Base-by-base conservation (phyloP, 2,329 filamentous ascomycete genomes). In the Aspergillus sojae region DNA sequence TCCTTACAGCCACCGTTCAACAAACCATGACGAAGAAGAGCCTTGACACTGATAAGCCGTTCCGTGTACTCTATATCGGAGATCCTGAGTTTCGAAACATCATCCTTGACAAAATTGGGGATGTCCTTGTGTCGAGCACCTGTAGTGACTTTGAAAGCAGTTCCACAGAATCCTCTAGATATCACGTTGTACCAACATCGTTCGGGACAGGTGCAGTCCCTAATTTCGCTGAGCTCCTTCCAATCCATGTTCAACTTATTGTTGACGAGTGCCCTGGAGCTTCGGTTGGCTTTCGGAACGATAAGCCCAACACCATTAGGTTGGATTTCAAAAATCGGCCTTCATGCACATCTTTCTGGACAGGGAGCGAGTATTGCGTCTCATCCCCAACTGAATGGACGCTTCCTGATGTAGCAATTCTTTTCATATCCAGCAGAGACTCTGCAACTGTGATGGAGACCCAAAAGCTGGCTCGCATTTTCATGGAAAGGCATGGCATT, bases 151-250 rank as follows among this genome's bases (percentile, higher is more conserved):
- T 72, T 11, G 74, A 73, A 58, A 71, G 69, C 41, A 76, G 74
- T 66, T 78, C 74, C 23, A 69, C 74, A 23, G 77, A 80, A 58
- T 78, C 80, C 19, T 80, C 80, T 41, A 77, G 79, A 50, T 83
- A 81, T 65, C 81, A 82, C 69, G 78, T 83, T 61, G 78, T 83
- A 41, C 81, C 81, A 12, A 80, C 81, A 11, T 80, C 80, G 0
- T 82, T 81, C 68, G 81, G 80, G 53, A 75, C 77, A 41, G 80
- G 78, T 26, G 74, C 78, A 32, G 72, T 79, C 39, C 78, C 81
- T 7, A 82, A 81, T 46, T 81, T 80, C 70, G 81, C 82, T 16
- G 81, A 83, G 57, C 78, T 84, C 30, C 78, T 84, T 30, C 80
- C 79, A 34, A 81, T 79, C 54, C 78, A 79, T 71, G 76, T 81